Evolutionary conservation across 306 rosid genomes (phyloP).

Genomic region (cucumber (Cucumis sativus)): DNA sequence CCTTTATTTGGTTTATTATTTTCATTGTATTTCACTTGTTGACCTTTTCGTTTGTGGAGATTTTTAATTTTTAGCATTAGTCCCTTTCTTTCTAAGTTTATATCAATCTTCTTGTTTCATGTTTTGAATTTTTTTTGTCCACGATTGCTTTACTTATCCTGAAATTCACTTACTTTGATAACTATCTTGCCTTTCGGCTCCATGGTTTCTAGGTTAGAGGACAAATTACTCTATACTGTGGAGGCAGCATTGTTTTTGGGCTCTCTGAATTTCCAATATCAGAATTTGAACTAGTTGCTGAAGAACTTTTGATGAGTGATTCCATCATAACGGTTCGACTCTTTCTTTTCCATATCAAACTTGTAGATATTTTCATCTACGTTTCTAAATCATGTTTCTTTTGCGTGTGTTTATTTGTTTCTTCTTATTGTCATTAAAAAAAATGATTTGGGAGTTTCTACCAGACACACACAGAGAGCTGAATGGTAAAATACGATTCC

Average conservation of each 20-base stretch:
- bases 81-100: too few species aligned
- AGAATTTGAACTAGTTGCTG: conserved; percentile 97
- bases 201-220: conserved; percentile 83
- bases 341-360: neutral
- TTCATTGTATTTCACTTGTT: too few species aligned
- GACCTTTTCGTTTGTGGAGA: too few species aligned
- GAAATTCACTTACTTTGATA: neutral
- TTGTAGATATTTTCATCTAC: neutral
- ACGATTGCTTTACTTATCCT: neutral
- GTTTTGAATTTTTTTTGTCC: neutral
- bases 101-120: too few species aligned
- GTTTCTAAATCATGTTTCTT: neutral
- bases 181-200: neutral
- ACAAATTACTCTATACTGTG: conserved; percentile 72
- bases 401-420: neutral
- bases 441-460: neutral
- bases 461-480: neutral
- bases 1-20: too few species aligned
- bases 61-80: too few species aligned
- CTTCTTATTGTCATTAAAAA: neutral
- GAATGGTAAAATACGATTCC: neutral
- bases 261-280: conserved; percentile 80
- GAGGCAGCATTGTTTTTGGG: conserved; percentile 91
- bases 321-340: conserved; percentile 60
- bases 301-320: conserved; percentile 97